Base-by-base conservation (phyloP, 768 basidiomycete genomes). In the Mycena chlorophos region DNA sequence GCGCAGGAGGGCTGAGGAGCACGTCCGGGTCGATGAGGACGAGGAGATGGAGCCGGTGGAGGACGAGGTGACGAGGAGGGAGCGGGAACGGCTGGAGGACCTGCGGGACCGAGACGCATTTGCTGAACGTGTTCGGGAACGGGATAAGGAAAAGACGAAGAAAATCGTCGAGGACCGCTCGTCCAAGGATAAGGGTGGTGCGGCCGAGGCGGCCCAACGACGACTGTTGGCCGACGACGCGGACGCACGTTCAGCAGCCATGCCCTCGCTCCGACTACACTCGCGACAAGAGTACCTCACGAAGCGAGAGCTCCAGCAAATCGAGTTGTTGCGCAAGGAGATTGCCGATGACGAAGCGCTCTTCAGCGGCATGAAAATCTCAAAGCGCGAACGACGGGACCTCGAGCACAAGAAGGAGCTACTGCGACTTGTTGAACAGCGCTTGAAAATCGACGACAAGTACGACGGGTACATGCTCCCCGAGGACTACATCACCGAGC, bases 401-500 rank as follows among this genome's bases (percentile, higher is more conserved):
- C 73, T 94, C 49, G 92, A 93, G 17, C 78, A 84, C 59, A 98
- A 98, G 78, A 97, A 95, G 73, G 92, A 97, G 63, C 78, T 98
- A 6, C 75, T 99, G 4, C 81, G 83, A 52, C 81, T 98, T 42
- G 96, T 96, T 52, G 96, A 99, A 72, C 95, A 95, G 68, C 85
- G 96, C 26, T 78, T 96, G 59, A 88, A 87, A 66, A 97, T 99
- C 54, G 90, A 93, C 70, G 97, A 99, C 75, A 93, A 91, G 59
- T 92, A 81, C 73, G 97, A 99, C 58, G 96, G 96, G 6, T 99
- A 99, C 68, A 87, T 89, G 73, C 82, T 98, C 39, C 97, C 97
- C 0, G 97, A 98, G 63, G 97, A 98, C 71, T 99, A 99, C 69
- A 82, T 98, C 64, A 99, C 97, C 0, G 96, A 96, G 65, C 94